phyloP scores from a whole-genome alignment of 83 land plant species.

The Larix sibirica region DNA sequence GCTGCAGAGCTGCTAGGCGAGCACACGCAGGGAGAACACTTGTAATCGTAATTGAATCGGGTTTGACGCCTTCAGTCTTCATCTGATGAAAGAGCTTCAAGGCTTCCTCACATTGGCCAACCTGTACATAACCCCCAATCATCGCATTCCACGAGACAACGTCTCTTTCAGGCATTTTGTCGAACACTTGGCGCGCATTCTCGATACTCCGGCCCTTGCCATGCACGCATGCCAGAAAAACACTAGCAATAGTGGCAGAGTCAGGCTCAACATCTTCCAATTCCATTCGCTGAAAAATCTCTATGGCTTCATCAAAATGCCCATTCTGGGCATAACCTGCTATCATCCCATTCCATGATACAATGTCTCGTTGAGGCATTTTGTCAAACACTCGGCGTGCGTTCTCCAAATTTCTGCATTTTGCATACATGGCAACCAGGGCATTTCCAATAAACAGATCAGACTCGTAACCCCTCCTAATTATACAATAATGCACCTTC shows the following conservation, averaged over 20 bases:
- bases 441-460: slow-evolving; percentile 41
- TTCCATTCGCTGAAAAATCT: slow-evolving; percentile 31
- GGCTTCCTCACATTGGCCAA: slow-evolving; percentile 4
- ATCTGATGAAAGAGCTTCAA: background rate
- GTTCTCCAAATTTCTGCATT: slow-evolving; percentile 32
- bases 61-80: slow-evolving; percentile 23
- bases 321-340: slow-evolving; percentile 41
- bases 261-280: background rate
- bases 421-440: slow-evolving; percentile 45
- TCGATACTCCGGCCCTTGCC: background rate
- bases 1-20: slow-evolving; percentile 36
- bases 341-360: slow-evolving; percentile 52
- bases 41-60: slow-evolving; percentile 44
- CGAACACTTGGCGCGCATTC: slow-evolving; percentile 1
- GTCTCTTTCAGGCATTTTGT: background rate
- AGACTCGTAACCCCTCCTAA: slow-evolving; percentile 28
- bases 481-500: slow-evolving; percentile 33
- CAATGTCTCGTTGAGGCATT: slow-evolving; percentile 37
- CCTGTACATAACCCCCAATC: slow-evolving; percentile 2
- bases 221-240: background rate
- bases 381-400: slow-evolving; percentile 40
- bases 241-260: background rate
- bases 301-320: slow-evolving; percentile 35
- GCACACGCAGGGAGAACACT: slow-evolving; percentile 55
- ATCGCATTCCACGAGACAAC: slow-evolving; percentile 5